phyloP scores from a whole-genome alignment of 441 rosid species.

The Hura crepitans region DNA sequence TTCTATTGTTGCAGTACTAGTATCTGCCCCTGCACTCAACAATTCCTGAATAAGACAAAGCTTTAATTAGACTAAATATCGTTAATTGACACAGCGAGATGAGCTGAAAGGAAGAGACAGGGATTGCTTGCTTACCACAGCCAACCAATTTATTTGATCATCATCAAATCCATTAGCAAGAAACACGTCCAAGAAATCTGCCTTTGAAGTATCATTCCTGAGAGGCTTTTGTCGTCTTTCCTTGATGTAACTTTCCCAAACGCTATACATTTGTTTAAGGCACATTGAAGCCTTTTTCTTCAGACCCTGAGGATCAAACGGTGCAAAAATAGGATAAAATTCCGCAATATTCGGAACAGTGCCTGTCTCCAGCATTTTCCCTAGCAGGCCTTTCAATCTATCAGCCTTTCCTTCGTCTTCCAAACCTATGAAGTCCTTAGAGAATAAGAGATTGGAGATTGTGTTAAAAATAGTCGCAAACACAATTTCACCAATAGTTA shows the following conservation, averaged over 20 bases:
- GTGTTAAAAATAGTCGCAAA: slow-evolving; percentile 27
- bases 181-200: slow-evolving; percentile 33
- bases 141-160: slow-evolving; percentile 30
- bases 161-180: slow-evolving; percentile 29
- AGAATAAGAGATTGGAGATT: slow-evolving; percentile 23
- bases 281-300: slow-evolving; percentile 11
- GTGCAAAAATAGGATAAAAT: slow-evolving; percentile 30
- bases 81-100: too few relatives aligned
- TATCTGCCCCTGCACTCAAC: slow-evolving; percentile 57
- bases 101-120: too few relatives aligned
- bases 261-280: slow-evolving; percentile 11
- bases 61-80: too few relatives aligned
- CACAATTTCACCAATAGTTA: slow-evolving; percentile 26
- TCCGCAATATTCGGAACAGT: slow-evolving; percentile 29
- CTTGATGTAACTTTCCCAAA: slow-evolving; percentile 27
- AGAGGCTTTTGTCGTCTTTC: slow-evolving; percentile 26
- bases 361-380: slow-evolving; percentile 22
- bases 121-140: slow-evolving; percentile 10
- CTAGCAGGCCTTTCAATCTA: slow-evolving; percentile 19
- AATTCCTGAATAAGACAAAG: slow-evolving; percentile 39
- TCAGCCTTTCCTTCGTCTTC: slow-evolving; percentile 8
- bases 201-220: neutral
- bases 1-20: slow-evolving; percentile 42
- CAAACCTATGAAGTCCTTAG: slow-evolving; percentile 20
- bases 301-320: slow-evolving; percentile 34